Evolutionary conservation across 2,329 filamentous ascomycete genomes (phyloP).

Genomic region (Sarocladiaceae sp.): DNA sequence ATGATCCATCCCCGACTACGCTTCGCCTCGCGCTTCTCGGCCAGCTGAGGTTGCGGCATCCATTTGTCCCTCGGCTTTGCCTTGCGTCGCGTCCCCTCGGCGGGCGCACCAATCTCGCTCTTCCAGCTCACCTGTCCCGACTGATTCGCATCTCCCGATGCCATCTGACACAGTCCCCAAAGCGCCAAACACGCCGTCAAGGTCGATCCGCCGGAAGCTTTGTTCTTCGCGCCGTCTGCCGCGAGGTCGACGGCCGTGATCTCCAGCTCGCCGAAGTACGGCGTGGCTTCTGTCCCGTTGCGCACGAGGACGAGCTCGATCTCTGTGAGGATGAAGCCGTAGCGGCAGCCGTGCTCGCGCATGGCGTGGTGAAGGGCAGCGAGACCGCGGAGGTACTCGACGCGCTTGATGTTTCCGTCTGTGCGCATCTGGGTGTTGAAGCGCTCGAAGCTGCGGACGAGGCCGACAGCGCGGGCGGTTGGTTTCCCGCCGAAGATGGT

Average conservation of each 20-base stretch:
- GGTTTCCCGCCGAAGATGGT: slow-evolving; percentile 43
- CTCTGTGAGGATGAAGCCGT: slow-evolving; percentile 94
- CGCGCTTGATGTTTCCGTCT: slow-evolving; percentile 75
- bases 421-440: slow-evolving; percentile 95
- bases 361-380: slow-evolving; percentile 83
- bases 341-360: slow-evolving; percentile 88
- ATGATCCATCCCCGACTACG: slow-evolving; percentile 66
- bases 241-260: slow-evolving; percentile 56
- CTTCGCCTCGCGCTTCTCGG: slow-evolving; percentile 73
- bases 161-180: slow-evolving; percentile 71
- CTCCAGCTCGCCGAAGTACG: slow-evolving; percentile 86
- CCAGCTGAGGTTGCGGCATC: slow-evolving; percentile 68
- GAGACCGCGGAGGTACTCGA: slow-evolving; percentile 83
- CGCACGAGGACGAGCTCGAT: slow-evolving; percentile 90
- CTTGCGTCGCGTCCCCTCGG: slow-evolving; percentile 65
- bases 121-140: slow-evolving; percentile 55
- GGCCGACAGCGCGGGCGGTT: slow-evolving; percentile 60
- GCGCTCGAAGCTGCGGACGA: slow-evolving; percentile 87
- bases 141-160: slow-evolving; percentile 51
- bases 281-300: slow-evolving; percentile 63
- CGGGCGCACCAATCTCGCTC: slow-evolving; percentile 67
- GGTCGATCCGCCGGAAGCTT: slow-evolving; percentile 15
- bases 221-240: slow-evolving; percentile 18
- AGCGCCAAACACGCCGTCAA: slow-evolving; percentile 69
- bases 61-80: slow-evolving; percentile 63